Percentiles rank a stretch among this genome's conserved stretches.
Conservation (phyloP, 2,329 filamentous ascomycete species). For the Cladosporium velox region DNA sequence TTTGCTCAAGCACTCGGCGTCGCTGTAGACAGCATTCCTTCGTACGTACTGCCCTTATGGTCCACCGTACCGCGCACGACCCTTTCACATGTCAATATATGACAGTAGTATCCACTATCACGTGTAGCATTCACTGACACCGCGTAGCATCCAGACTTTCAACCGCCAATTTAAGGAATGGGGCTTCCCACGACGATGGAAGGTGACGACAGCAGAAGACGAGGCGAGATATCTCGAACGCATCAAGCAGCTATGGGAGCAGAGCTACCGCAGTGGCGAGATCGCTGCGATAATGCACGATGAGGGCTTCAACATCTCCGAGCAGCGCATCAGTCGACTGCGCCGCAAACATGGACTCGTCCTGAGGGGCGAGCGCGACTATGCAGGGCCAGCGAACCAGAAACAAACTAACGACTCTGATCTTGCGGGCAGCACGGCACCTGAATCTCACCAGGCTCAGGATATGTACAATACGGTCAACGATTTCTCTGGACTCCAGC, state of each 20-base stretch:
- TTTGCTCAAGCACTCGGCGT: constrained; percentile 52
- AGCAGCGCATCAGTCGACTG: constrained; percentile 36
- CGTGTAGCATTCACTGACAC: not conserved
- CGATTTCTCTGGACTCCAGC: not conserved
- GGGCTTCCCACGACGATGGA: constrained; percentile 67
- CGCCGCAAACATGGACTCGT: constrained; percentile 19
- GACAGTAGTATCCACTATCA: not conserved
- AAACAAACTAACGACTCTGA: not conserved
- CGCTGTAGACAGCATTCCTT: constrained; percentile 62
- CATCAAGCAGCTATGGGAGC: constrained; percentile 76
- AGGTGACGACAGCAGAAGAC: constrained; percentile 71
- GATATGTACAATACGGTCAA: not conserved
- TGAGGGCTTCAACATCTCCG: constrained; percentile 73
- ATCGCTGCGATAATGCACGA: constrained; percentile 71
- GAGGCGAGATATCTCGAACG: constrained; percentile 67
- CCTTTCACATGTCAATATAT: constrained; percentile 11
- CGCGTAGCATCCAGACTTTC: constrained; percentile 26
- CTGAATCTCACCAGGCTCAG: not conserved
- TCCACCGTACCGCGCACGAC: constrained; percentile 2
- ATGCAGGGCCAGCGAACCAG: constrained; percentile 23
- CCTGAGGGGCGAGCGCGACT: constrained; percentile 21
- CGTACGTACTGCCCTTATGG: constrained; percentile 49
- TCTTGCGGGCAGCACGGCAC: not conserved
- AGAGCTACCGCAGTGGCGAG: constrained; percentile 69
- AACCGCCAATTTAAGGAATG: constrained; percentile 54